Evolutionary conservation across 306 rosid genomes (phyloP).

Genomic region (Quercus variabilis): DNA sequence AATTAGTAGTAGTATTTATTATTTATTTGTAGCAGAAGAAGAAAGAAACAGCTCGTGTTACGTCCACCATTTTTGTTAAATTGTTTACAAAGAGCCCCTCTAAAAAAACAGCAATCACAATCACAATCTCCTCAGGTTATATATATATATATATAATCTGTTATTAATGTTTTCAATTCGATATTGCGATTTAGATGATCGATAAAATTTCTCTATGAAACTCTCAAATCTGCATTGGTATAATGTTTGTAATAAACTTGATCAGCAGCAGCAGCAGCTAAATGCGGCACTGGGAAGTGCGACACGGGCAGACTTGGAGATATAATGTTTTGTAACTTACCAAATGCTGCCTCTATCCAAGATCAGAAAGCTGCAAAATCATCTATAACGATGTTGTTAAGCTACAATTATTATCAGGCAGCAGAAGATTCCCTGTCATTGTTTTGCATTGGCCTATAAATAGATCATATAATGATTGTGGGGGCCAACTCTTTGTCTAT

Average conservation of each 20-base stretch:
- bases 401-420: conserved; percentile 65
- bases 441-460: conserved; percentile 59
- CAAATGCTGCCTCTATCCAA: conserved; percentile 37
- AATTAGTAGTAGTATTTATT: conserved; percentile 4
- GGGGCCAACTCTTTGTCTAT: conserved; percentile 72
- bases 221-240: neutral
- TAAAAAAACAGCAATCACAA: neutral
- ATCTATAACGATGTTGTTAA: conserved; percentile 51
- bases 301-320: conserved; percentile 40
- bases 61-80: conserved; percentile 57
- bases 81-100: conserved; percentile 34
- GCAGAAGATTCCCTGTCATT: conserved; percentile 63
- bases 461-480: conserved; percentile 28
- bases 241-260: conserved; percentile 7
- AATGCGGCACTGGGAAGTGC: too few species aligned
- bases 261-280: neutral
- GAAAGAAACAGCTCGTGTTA: too few species aligned
- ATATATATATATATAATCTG: too few species aligned
- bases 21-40: neutral
- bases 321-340: conserved; percentile 79
- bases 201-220: too few species aligned
- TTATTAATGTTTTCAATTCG: neutral
- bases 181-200: neutral
- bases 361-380: conserved; percentile 37
- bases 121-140: conserved; percentile 40